Evolutionary conservation across 1,284 basidiomycete genomes (phyloP).

Genomic region (Pisolithus thermaeus): DNA sequence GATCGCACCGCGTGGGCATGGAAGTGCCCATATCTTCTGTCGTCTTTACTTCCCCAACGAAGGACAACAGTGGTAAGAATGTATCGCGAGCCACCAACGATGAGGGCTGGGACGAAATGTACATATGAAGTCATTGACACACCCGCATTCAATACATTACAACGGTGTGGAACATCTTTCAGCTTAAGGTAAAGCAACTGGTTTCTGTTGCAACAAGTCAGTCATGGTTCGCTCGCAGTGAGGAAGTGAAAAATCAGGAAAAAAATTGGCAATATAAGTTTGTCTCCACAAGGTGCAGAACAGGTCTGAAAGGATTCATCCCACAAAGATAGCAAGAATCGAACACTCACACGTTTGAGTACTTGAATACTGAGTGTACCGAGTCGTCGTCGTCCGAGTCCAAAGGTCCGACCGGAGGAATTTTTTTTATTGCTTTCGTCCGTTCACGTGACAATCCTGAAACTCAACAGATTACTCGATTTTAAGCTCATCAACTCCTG

Average conservation of each 20-base stretch:
- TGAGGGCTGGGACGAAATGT: constrained; percentile 49
- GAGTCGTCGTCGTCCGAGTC: neutral
- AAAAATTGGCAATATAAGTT: constrained; percentile 17
- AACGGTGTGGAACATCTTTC: neutral
- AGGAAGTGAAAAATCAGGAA: constrained; percentile 11
- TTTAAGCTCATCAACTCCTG: neutral
- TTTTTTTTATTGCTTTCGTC: neutral
- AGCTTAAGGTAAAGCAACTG: no score
- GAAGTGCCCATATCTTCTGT: constrained; percentile 19
- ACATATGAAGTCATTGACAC: constrained; percentile 27
- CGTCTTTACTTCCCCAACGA: constrained; percentile 14
- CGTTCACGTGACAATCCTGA: neutral
- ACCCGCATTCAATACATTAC: neutral
- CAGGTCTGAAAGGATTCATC: constrained; percentile 27
- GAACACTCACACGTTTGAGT: neutral
- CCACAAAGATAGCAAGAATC: neutral
- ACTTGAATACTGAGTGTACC: no score
- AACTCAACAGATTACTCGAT: neutral
- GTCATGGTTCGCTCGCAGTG: neutral
- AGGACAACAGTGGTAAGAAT: constrained; percentile 21
- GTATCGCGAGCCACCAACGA: constrained; percentile 27
- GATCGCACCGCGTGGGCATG: neutral
- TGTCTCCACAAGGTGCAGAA: constrained; percentile 26
- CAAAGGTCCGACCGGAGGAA: neutral
- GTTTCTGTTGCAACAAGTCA: neutral